Percentiles rank a stretch among this genome's conserved stretches.
Evolutionary conservation across 2,329 filamentous ascomycete genomes (phyloP).

Genomic region (Boeremia lycopersici): DNA sequence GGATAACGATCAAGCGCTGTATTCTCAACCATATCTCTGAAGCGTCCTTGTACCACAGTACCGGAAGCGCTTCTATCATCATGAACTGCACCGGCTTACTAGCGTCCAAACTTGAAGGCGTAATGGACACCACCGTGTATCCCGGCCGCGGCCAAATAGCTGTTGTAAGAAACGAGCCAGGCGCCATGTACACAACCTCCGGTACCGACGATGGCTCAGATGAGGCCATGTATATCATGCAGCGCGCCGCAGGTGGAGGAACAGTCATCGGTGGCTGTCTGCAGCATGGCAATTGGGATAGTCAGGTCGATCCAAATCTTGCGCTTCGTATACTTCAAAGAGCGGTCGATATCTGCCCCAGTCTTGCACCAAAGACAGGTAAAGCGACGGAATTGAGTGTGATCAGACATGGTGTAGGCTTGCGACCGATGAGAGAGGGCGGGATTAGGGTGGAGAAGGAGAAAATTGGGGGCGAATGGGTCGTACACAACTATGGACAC

Average conservation of each 20-base stretch:
- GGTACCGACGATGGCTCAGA: constrained; percentile 75
- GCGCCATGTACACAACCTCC: constrained; percentile 71
- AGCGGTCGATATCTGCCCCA: constrained; percentile 68
- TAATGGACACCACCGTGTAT: constrained; percentile 73
- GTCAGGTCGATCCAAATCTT: constrained; percentile 77
- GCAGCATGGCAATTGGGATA: constrained; percentile 79
- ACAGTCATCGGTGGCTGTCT: constrained; percentile 88
- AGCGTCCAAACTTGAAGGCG: constrained; percentile 77
- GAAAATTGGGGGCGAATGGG: constrained; percentile 63
- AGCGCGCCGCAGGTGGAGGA: constrained; percentile 74
- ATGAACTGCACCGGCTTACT: constrained; percentile 86
- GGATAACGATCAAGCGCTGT: constrained; percentile 62
- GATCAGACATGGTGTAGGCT: constrained; percentile 79
- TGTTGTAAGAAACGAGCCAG: constrained; percentile 78
- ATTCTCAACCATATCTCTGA: constrained; percentile 71
- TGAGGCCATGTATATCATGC: constrained; percentile 83
- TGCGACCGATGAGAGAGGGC: constrained; percentile 74
- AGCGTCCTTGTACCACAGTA: constrained; percentile 65
- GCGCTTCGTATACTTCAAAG: constrained; percentile 84
- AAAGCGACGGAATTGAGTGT: constrained; percentile 75
- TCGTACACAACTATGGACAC: constrained; percentile 85
- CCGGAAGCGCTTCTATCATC: constrained; percentile 67
- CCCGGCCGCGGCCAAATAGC: constrained; percentile 85
- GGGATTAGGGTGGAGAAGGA: constrained; percentile 80
- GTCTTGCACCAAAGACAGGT: constrained; percentile 63